A percentile compares a stretch with the other conserved stretches of the same genome.
These are phyloP conservation scores for Cordyceps militaris DNA, from an alignment of 2,329 filamentous ascomycete species.

Conservation along the genomic window DNA sequence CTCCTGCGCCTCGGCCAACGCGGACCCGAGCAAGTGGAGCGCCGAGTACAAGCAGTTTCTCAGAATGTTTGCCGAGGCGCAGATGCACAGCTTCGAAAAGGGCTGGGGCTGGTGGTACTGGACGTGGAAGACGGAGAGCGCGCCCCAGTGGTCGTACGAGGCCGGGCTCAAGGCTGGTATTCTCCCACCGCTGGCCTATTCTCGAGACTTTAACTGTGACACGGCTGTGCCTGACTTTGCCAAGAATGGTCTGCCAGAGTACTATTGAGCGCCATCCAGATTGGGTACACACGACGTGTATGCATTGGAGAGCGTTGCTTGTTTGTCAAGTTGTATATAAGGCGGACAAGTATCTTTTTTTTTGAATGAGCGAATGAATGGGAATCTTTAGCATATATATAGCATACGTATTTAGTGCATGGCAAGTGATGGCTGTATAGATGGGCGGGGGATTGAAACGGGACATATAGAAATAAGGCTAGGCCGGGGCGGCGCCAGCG, in stretches of 20 bases:
- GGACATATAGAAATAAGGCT: no score
- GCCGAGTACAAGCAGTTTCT: conserved; percentile 77
- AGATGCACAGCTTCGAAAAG: conserved; percentile 90
- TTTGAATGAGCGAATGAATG: background rate
- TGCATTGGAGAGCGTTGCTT: background rate
- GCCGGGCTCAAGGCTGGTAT: conserved; percentile 70
- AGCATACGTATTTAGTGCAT: background rate
- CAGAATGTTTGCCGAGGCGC: conserved; percentile 84
- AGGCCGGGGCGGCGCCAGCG: no score
- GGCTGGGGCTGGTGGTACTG: conserved; percentile 99
- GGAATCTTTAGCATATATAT: background rate
- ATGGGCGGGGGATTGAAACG: background rate
- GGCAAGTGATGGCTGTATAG: background rate
- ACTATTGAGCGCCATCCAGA: conserved; percentile 27
- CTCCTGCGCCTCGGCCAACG: conserved; percentile 69
- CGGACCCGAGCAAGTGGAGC: conserved; percentile 60
- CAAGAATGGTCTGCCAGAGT: conserved; percentile 40
- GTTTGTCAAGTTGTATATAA: conserved; percentile 6
- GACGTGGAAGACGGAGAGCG: conserved; percentile 90
- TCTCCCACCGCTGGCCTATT: conserved; percentile 67
- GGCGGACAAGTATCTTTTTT: background rate
- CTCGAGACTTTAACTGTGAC: conserved; percentile 63
- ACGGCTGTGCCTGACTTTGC: conserved; percentile 47
- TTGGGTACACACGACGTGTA: background rate
- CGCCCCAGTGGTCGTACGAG: conserved; percentile 89